Evolutionary conservation across 2,329 filamentous ascomycete species (phyloP), one percentile per base, ranked within the genome.

Genomic region (Trichoderma guizhouense): DNA sequence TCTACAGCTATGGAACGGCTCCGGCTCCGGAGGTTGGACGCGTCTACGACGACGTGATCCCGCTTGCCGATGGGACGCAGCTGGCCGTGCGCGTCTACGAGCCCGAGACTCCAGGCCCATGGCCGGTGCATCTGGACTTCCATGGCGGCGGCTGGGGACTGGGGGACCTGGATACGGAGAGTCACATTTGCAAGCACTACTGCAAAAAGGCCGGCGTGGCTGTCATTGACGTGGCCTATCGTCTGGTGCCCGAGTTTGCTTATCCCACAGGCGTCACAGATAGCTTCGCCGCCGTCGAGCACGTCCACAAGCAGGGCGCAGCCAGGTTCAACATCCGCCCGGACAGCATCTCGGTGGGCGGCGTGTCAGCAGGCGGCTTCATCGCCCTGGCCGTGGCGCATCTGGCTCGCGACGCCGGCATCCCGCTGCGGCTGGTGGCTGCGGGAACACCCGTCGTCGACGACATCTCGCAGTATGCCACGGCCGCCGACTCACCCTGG

Each of bases 191-290:
- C 80, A 80, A 81, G 66, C 84, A 86, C 74, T 79, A 87, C 28
- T 85, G 82, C 76, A 78, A 79, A 32, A 79, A 82, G 60, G 82
- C 82, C 26, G 78, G 79, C 30, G 84, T 85, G 32, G 81, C 80
- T 15, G 84, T 87, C 32, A 80, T 88, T 69, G 84, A 86, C 74
- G 83, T 87, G 12, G 85, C 77, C n/a, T 88, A 88, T 74, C 82
- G 86, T 5, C 81, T 87, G 1, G 83, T 86, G 0, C 86, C 86
- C 9, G 85, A 87, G 76, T 76, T 82, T 73, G 78, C 83, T 6
- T 87, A 85, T 71, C 86, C 86, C n/a, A 81, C 82, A 15, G 80
- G 79, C 34, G 81, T 85, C 21, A 81, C 84, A n/a, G 86, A 88
- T 77, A 83, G 82, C 64, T 87, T 84, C 76, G 82, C 82, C 7